Evolutionary conservation across 116 monocot species (phyloP).

Genomic region (Posidonia oceanica): DNA sequence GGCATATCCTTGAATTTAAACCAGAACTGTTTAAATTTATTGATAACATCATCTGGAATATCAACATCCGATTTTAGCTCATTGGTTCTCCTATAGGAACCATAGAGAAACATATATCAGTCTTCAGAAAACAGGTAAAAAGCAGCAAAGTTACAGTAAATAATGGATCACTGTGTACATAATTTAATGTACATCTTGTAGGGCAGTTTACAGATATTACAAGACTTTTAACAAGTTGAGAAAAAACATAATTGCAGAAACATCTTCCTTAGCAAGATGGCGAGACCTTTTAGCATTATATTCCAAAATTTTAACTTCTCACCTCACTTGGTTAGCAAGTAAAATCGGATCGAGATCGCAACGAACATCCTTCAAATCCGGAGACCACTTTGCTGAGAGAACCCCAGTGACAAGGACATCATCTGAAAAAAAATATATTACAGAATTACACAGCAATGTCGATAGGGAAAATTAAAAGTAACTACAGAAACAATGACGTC

Average conservation of each 20-base stretch:
- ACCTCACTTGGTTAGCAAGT: conserved; percentile 89
- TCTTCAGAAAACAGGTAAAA: not conserved
- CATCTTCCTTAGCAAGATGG: not conserved
- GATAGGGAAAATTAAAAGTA: not conserved
- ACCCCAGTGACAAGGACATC: conserved; percentile 92
- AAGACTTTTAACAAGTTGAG: not conserved
- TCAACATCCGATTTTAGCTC: conserved; percentile 82
- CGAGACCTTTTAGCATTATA: not conserved
- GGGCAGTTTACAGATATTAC: not conserved
- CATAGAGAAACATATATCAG: not conserved
- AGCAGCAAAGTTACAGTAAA: not conserved
- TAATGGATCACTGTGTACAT: not conserved
- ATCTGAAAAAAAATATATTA: conserved; percentile 47
- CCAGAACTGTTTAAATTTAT: conserved; percentile 86
- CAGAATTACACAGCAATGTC: not conserved
- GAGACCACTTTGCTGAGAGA: conserved; percentile 93
- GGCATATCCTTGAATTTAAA: conserved; percentile 50
- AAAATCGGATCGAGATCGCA: conserved; percentile 93
- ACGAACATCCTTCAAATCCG: conserved; percentile 91
- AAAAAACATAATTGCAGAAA: not conserved
- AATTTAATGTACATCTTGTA: not conserved
- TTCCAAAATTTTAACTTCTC: not conserved
- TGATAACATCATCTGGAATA: conserved; percentile 64
- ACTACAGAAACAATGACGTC: not conserved
- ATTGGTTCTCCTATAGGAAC: conserved; percentile 66